phyloP scores from a whole-genome alignment of 75 land plant genomes.

The Sequoia sempervirens region DNA sequence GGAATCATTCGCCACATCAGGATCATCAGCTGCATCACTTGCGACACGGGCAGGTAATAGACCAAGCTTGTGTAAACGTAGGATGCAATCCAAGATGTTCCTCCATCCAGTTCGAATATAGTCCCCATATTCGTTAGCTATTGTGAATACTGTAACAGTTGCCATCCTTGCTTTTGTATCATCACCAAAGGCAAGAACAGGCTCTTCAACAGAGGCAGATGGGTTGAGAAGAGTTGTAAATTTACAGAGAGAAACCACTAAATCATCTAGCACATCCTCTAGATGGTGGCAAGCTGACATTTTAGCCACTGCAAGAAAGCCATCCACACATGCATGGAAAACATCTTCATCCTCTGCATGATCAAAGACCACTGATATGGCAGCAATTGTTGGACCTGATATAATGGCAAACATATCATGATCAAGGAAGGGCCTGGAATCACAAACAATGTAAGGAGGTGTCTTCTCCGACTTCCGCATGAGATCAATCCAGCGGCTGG shows the following conservation, averaged over 20 bases:
- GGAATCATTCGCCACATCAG: constrained; percentile 47
- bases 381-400: constrained; percentile 97
- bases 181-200: constrained; percentile 74
- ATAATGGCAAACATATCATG: constrained; percentile 98
- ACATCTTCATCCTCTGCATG: constrained; percentile 84
- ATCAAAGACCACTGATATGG: constrained; percentile 96
- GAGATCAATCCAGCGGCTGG: constrained; percentile 92
- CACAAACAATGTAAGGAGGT: constrained; percentile 67
- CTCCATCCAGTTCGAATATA: constrained; percentile 81
- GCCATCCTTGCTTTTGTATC: constrained; percentile 82
- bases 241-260: constrained; percentile 82
- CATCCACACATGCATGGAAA: constrained; percentile 62
- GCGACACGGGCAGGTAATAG: constrained; percentile 73
- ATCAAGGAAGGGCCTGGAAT: constrained; percentile 67
- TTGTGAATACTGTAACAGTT: constrained; percentile 70
- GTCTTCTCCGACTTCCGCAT: constrained; percentile 70
- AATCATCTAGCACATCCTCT: constrained; percentile 78
- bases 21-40: constrained; percentile 76
- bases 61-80: constrained; percentile 78
- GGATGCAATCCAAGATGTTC: constrained; percentile 76
- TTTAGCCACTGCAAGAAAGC: constrained; percentile 78
- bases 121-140: constrained; percentile 79
- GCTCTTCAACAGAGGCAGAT: constrained; percentile 58
- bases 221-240: constrained; percentile 75
- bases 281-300: constrained; percentile 81